Evolutionary conservation across 2,329 filamentous ascomycete species (phyloP).

Genomic region (Phyllosticta citribraziliensis): DNA sequence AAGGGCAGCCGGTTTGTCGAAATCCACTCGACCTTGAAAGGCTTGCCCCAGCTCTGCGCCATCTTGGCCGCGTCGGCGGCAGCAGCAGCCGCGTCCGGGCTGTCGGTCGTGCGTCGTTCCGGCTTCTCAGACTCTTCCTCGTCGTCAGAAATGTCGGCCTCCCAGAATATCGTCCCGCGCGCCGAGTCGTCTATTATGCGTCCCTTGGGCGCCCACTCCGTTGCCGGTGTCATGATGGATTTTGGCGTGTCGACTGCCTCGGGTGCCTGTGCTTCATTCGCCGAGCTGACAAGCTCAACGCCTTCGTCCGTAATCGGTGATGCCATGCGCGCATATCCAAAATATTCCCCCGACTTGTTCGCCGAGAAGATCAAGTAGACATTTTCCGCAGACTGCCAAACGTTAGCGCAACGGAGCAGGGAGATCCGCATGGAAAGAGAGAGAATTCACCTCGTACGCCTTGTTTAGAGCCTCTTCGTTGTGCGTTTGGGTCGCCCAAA

Average conservation of each 20-base stretch:
- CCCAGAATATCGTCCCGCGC: constrained; percentile 96
- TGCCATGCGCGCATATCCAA: constrained; percentile 84
- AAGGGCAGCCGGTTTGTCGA: constrained; percentile 78
- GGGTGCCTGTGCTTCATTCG: constrained; percentile 44
- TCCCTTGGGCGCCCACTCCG: constrained; percentile 67
- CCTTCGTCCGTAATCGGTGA: constrained; percentile 75
- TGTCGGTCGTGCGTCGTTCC: neutral
- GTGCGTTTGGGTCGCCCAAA: constrained; percentile 91
- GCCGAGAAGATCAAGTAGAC: constrained; percentile 93
- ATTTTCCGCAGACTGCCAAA: constrained; percentile 58
- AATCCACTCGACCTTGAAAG: constrained; percentile 84
- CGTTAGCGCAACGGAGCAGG: neutral
- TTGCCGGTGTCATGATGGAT: constrained; percentile 70
- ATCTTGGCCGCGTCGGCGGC: constrained; percentile 12
- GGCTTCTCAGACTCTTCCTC: constrained; percentile 38
- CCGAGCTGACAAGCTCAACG: constrained; percentile 33
- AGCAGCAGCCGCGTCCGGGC: constrained; percentile 24
- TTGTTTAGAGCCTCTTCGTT: constrained; percentile 78
- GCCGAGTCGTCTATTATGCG: constrained; percentile 87
- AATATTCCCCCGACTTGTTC: constrained; percentile 96
- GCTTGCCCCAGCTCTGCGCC: constrained; percentile 71
- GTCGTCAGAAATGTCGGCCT: constrained; percentile 57
- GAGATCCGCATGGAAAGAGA: neutral
- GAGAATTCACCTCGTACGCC: constrained; percentile 60
- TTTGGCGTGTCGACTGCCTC: constrained; percentile 60